Percentiles rank a stretch among this genome's conserved stretches.
These are phyloP conservation scores for Phytopythium ostracodes DNA, from an alignment of 352 stramenopile species.

Conservation along the genomic window DNA sequence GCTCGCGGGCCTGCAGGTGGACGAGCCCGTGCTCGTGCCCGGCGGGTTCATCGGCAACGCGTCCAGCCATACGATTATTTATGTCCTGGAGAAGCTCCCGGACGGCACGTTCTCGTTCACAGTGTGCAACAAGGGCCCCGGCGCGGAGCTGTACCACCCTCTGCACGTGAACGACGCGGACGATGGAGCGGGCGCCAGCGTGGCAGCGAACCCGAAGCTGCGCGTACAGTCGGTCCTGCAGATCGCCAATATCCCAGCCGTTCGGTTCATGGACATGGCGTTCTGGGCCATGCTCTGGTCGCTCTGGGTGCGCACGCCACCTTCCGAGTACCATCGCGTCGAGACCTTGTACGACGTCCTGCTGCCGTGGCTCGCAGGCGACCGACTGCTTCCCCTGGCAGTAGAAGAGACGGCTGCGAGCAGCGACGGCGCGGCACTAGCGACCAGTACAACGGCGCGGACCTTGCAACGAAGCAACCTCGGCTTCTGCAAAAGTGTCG, in stretches of 20 bases:
- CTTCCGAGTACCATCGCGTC: constrained; percentile 84
- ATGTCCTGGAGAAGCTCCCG: constrained; percentile 71
- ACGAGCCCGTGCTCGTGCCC: constrained; percentile 56
- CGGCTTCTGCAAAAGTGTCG: constrained; percentile 78
- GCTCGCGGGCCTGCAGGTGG: constrained; percentile 32
- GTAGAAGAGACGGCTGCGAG: constrained; percentile 19
- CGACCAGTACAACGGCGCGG: not conserved
- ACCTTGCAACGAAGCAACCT: constrained; percentile 56
- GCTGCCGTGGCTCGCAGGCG: constrained; percentile 79
- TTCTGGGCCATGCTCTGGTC: constrained; percentile 86
- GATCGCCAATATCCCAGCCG: constrained; percentile 49
- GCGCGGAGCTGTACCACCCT: constrained; percentile 82
- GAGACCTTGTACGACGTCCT: constrained; percentile 89
- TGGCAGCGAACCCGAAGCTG: constrained; percentile 50
- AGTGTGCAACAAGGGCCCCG: constrained; percentile 87
- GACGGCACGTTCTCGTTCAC: constrained; percentile 69
- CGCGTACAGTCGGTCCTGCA: constrained; percentile 75
- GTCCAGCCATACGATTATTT: constrained; percentile 75
- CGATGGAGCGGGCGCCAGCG: constrained; percentile 6
- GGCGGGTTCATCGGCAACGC: constrained; percentile 76
- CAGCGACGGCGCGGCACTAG: constrained; percentile 18
- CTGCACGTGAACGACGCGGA: constrained; percentile 12
- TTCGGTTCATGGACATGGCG: constrained; percentile 77
- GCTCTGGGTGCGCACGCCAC: constrained; percentile 77
- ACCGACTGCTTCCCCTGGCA: constrained; percentile 65